phyloP scores from a whole-genome alignment of 2,329 filamentous ascomycete genomes.

The Colletotrichum chlorophyti region DNA sequence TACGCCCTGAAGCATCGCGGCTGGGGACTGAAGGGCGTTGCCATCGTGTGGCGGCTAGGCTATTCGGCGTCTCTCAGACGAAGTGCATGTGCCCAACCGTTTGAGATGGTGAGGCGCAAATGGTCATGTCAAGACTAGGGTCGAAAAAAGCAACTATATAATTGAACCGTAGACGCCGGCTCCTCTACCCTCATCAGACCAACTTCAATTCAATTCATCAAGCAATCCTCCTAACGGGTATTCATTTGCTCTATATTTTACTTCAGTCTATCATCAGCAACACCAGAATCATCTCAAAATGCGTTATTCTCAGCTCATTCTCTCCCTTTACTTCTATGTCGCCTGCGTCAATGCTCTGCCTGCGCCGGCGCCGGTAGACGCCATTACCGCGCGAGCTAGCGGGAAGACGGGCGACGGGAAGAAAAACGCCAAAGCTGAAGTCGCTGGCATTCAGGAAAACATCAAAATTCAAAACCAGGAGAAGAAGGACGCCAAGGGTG shows the following conservation, averaged over 20 bases:
- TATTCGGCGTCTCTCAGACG: not conserved
- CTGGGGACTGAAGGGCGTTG: not conserved
- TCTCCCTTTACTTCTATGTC: constrained; percentile 10
- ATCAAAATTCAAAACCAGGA: constrained; percentile 15
- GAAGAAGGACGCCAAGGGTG: not conserved
- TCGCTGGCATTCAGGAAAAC: constrained; percentile 8
- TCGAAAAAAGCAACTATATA: not conserved
- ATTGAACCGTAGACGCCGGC: not conserved
- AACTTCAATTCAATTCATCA: not conserved
- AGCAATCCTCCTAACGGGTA: not conserved
- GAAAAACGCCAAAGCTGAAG: not conserved
- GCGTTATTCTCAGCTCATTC: constrained; percentile 8
- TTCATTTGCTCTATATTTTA: not conserved
- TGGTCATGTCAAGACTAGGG: not conserved
- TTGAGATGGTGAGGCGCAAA: not conserved
- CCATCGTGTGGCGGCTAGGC: not conserved
- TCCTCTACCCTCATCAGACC: rapidly evolving
- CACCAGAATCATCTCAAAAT: not conserved
- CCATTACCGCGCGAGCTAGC: not conserved
- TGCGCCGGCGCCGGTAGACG: constrained; percentile 1
- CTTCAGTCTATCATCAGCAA: not conserved
- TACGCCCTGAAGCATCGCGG: not conserved
- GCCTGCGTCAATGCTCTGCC: constrained; percentile 11
- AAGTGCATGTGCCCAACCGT: not conserved
- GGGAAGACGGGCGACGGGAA: not conserved